Conservation (phyloP, 495 filamentous ascomycete species). For the Trichoderma parareesei region DNA sequence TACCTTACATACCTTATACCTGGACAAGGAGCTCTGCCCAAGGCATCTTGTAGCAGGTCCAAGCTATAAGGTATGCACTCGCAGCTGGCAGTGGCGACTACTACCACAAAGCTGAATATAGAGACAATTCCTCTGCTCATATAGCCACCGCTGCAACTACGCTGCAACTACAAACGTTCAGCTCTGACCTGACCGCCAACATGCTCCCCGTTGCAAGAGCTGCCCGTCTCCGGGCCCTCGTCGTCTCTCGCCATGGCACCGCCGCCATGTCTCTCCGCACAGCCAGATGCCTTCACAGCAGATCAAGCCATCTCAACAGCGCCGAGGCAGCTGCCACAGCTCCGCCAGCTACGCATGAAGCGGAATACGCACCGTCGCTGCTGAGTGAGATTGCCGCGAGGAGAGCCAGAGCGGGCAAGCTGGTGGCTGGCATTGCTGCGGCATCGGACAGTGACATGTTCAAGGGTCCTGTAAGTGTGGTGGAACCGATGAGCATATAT, state of each 20-base stretch:
- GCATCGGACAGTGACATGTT: constrained; percentile 73
- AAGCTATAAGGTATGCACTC: no score
- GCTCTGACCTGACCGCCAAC: background rate
- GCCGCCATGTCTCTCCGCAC: background rate
- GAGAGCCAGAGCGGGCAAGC: constrained; percentile 56
- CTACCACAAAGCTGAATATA: background rate
- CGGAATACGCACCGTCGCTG: background rate
- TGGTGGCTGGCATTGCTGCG: constrained; percentile 71
- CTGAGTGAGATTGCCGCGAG: constrained; percentile 59
- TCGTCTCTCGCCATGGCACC: background rate
- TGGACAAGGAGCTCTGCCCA: no score
- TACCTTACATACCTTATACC: background rate
- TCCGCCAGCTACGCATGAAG: constrained; percentile 4
- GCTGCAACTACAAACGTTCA: background rate
- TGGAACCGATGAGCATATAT: background rate
- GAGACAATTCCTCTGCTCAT: background rate
- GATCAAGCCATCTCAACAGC: constrained; percentile 5
- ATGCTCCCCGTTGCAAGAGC: constrained; percentile 4
- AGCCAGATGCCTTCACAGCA: background rate
- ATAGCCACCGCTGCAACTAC: background rate
- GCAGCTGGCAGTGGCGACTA: background rate
- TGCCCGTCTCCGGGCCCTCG: background rate
- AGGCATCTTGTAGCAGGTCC: no score
- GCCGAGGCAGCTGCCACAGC: constrained; percentile 10
- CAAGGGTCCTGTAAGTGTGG: constrained; percentile 57